These are phyloP conservation scores for Alternaria solani DNA, from an alignment of 2,329 filamentous ascomycete genomes.

Conservation along the genomic window DNA sequence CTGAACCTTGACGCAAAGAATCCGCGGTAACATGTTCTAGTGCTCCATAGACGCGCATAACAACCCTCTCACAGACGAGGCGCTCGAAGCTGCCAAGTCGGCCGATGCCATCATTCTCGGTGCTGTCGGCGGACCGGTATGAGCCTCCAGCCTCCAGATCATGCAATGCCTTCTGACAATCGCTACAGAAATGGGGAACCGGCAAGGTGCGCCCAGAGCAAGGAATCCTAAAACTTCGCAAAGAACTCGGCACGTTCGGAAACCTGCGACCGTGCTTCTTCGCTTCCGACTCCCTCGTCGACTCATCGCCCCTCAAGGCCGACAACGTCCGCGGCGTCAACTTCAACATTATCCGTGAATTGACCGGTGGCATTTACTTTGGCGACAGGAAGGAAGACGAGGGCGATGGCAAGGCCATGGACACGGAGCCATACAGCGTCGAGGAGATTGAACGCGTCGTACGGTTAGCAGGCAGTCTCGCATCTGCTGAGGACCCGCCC, in stretches of 20 bases:
- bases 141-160: neutral
- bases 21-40: slow-evolving; percentile 57
- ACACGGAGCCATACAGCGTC: slow-evolving; percentile 87
- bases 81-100: slow-evolving; percentile 80
- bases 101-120: slow-evolving; percentile 92
- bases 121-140: slow-evolving; percentile 90
- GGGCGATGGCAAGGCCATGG: slow-evolving; percentile 76
- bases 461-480: slow-evolving; percentile 80
- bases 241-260: slow-evolving; percentile 91
- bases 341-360: slow-evolving; percentile 90
- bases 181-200: slow-evolving; percentile 83
- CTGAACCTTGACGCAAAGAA: neutral
- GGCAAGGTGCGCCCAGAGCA: slow-evolving; percentile 89
- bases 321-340: slow-evolving; percentile 86
- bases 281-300: slow-evolving; percentile 77
- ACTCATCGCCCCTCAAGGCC: slow-evolving; percentile 85
- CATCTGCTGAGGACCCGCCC: slow-evolving; percentile 77
- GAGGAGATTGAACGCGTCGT: slow-evolving; percentile 88
- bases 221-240: slow-evolving; percentile 88
- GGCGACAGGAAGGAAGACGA: slow-evolving; percentile 85
- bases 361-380: slow-evolving; percentile 95
- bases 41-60: slow-evolving; percentile 87
- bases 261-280: slow-evolving; percentile 98
- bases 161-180: slow-evolving; percentile 16
- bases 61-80: slow-evolving; percentile 80